A percentile compares a stretch with the other conserved stretches of the same genome.
Evolutionary conservation across 768 basidiomycete species (phyloP).

Genomic region (Boletus vermiculosoides): DNA sequence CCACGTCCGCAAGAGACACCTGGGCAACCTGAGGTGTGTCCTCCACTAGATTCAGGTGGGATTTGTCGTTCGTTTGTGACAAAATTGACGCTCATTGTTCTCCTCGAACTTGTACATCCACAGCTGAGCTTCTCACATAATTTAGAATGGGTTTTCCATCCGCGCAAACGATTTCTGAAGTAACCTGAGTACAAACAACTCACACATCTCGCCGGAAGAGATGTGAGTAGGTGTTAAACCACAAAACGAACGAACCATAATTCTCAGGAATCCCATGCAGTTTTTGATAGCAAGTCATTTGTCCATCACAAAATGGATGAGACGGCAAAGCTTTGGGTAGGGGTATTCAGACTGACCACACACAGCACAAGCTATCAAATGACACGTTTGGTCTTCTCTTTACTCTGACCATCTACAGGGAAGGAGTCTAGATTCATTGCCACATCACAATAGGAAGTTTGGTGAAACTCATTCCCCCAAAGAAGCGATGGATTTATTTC

Average conservation of each 20-base stretch:
- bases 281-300: too few relatives aligned
- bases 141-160: constrained; percentile 23
- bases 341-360: background rate
- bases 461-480: background rate
- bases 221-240: too few relatives aligned
- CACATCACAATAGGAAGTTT: background rate
- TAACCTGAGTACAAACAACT: background rate
- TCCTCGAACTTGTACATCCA: background rate
- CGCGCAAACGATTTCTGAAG: constrained; percentile 21
- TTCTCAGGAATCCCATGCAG: too few relatives aligned
- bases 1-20: too few relatives aligned
- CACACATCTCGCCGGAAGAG: too few relatives aligned
- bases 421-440: background rate
- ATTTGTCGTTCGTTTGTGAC: too few relatives aligned
- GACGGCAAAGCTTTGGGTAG: background rate
- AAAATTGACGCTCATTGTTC: too few relatives aligned
- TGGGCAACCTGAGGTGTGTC: too few relatives aligned
- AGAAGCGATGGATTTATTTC: background rate
- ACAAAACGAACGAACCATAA: too few relatives aligned
- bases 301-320: background rate
- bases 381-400: background rate
- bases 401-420: background rate
- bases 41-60: too few relatives aligned
- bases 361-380: background rate
- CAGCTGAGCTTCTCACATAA: constrained; percentile 13